A percentile compares a stretch with the other conserved stretches of the same genome.
phyloP scores from a whole-genome alignment of 768 basidiomycete species.

The Rhizopogon salebrosus region DNA sequence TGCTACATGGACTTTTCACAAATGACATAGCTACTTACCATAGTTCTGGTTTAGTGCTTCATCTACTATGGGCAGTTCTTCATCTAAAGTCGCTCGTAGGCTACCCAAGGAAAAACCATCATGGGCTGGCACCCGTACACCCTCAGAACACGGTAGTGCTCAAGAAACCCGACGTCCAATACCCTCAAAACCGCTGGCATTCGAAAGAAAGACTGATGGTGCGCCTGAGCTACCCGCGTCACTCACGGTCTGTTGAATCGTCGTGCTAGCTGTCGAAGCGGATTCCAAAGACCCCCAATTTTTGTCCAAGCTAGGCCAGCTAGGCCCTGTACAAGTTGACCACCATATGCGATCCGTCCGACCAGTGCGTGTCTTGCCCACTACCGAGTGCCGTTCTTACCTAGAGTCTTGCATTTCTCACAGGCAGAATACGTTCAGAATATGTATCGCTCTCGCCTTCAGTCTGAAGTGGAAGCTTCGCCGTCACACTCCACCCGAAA shows the following conservation, averaged over 20 bases:
- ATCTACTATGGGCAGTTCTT: slow-evolving; percentile 48
- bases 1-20: too few relatives aligned
- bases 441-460: slow-evolving; percentile 49
- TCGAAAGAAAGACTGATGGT: slow-evolving; percentile 51
- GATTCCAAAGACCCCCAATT: slow-evolving; percentile 74
- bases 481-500: slow-evolving; percentile 39
- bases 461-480: slow-evolving; percentile 52
- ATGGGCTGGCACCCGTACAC: slow-evolving; percentile 44
- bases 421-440: slow-evolving; percentile 30
- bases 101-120: slow-evolving; percentile 47
- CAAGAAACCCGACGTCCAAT: slow-evolving; percentile 9
- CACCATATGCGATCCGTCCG: slow-evolving; percentile 50
- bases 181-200: slow-evolving; percentile 32
- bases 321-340: slow-evolving; percentile 70
- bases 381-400: not conserved
- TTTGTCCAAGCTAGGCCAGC: slow-evolving; percentile 52
- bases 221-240: slow-evolving; percentile 1
- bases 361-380: slow-evolving; percentile 32
- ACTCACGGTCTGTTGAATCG: not conserved
- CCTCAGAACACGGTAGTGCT: slow-evolving; percentile 11
- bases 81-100: slow-evolving; percentile 57
- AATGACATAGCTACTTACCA: too few relatives aligned
- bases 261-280: slow-evolving; percentile 45
- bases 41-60: too few relatives aligned
- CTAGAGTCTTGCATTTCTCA: not conserved